Evolutionary conservation across 1,284 basidiomycete species (phyloP), one percentile per base, ranked within the genome.

Genomic region (Mycena sp.): DNA sequence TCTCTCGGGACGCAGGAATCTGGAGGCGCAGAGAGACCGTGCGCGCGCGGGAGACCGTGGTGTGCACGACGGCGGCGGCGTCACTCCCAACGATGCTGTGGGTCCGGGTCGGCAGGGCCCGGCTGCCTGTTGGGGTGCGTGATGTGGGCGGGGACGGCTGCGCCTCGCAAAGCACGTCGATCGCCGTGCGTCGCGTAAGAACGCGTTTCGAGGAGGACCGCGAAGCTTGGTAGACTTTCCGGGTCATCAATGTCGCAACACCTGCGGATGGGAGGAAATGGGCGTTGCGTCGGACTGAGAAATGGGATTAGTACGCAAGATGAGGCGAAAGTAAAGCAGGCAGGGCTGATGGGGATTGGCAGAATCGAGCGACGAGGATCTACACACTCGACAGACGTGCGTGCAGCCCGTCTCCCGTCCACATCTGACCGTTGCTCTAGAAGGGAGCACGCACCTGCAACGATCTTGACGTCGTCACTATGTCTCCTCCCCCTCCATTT

Each of bases 401-500:
- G n/a, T n/a, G n/a, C n/a, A n/a, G n/a, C n/a, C n/a, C n/a, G n/a
- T n/a, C n/a, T n/a, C n/a, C n/a, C 4, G 32, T 51, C 16, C 25
- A 21, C 6, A 16, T n/a, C 35, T 19, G 23, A 16, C n/a, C 14
- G 30, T n/a, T 16, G 45, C 0, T 6, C 12, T 4, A 11, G 21
- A n/a, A 48, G 23, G 12, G 11, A 19, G 3, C 23, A 59, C 64
- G 35, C 32, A 66, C 64, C 57, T 6, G 44, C 25, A 16, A 14
- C 14, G 10, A 44, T 37, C 21, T 60, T 40, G 4, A 45, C 10
- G 4, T 58, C 59, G 6, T 54, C 55, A 25, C 54, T 61, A 11
- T 21, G 6, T 16, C 49, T n/a, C n/a, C 26, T 48, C 6, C 55
- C 55, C 5, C n/a, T n/a, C n/a, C 57, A n/a, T 11, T 5, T 46